Evolutionary conservation across 179 eudicot genomes (phyloP).

Genomic region (Camellia oleifera): DNA sequence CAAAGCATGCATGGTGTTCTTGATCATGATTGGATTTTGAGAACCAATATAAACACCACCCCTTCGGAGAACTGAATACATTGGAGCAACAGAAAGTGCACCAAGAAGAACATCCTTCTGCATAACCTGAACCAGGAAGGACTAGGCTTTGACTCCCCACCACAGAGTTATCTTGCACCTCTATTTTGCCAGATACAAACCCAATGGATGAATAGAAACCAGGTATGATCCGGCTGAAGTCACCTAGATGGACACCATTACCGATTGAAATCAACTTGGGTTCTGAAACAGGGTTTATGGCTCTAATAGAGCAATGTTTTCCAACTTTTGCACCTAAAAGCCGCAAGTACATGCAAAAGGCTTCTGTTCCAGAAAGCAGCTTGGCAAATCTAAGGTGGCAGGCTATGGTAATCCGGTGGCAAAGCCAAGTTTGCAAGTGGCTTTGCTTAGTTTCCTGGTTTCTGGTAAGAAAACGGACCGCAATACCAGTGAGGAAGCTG

Average conservation of each 20-base stretch:
- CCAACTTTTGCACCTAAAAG: conserved; percentile 50
- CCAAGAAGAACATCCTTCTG: conserved; percentile 45
- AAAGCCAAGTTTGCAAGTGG: conserved; percentile 35
- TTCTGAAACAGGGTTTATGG: conserved; percentile 46
- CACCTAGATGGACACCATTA: conserved; percentile 47
- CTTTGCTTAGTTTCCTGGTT: conserved; percentile 17
- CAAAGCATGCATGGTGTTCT: conserved; percentile 38
- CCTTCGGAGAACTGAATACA: conserved; percentile 36
- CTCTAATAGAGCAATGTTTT: conserved; percentile 47
- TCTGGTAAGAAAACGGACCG: conserved; percentile 22
- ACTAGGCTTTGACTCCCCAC: conserved; percentile 52
- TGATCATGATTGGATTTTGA: conserved; percentile 46
- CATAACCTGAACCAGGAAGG: conserved; percentile 45
- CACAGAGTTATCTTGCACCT: conserved; percentile 38
- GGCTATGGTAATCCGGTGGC: conserved; percentile 31
- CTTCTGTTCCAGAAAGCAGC: conserved; percentile 59
- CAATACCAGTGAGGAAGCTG: conserved; percentile 28
- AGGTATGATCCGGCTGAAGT: conserved; percentile 42
- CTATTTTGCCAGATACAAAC: conserved; percentile 27
- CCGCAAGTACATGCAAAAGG: conserved; percentile 47
- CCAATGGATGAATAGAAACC: conserved; percentile 36
- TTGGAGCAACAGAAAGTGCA: conserved; percentile 50
- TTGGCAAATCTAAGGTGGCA: conserved; percentile 50
- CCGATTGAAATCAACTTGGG: conserved; percentile 38
- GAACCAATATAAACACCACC: conserved; percentile 55